Evolutionary conservation across 805 yeast species (phyloP).

Genomic region (Wickerhamomyces alni): DNA sequence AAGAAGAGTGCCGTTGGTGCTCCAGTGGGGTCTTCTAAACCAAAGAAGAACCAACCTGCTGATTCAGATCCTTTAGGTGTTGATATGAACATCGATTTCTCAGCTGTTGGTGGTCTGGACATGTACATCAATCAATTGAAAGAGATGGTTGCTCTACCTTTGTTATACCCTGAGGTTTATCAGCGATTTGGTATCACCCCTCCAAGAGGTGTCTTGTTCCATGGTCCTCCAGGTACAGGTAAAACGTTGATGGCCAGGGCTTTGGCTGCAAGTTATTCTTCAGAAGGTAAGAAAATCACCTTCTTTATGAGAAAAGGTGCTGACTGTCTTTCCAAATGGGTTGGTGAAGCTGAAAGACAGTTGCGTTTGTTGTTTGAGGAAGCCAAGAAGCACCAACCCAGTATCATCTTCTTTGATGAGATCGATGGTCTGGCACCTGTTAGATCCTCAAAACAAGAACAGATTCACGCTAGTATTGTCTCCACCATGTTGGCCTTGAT

Average conservation of each 20-base stretch:
- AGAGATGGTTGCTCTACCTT: slow-evolving; percentile 94
- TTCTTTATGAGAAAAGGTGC: slow-evolving; percentile 99
- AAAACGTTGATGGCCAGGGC: slow-evolving; percentile 98
- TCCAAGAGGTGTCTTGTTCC: slow-evolving; percentile 94
- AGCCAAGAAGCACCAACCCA: slow-evolving; percentile 92
- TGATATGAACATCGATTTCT: slow-evolving; percentile 78
- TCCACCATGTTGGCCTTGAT: slow-evolving; percentile 90
- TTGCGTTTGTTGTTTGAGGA: slow-evolving; percentile 87
- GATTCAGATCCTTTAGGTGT: slow-evolving; percentile 93
- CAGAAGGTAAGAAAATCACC: slow-evolving; percentile 79
- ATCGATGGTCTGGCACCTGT: slow-evolving; percentile 98
- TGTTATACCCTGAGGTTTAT: slow-evolving; percentile 89
- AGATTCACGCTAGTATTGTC: slow-evolving; percentile 95
- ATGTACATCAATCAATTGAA: slow-evolving; percentile 86
- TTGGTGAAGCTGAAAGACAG: slow-evolving; percentile 97
- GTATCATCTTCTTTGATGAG: slow-evolving; percentile 95
- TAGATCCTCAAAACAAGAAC: slow-evolving; percentile 95
- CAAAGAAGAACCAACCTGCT: slow-evolving; percentile 51
- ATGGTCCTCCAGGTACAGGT: slow-evolving; percentile 99
- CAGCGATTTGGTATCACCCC: slow-evolving; percentile 88
- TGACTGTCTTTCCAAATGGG: slow-evolving; percentile 96
- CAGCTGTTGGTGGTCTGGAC: slow-evolving; percentile 87
- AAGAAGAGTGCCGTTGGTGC: slow-evolving; percentile 29
- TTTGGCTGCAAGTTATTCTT: slow-evolving; percentile 88
- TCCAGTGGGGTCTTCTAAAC: slow-evolving; percentile 21